phyloP scores from a whole-genome alignment of 1,139 yeast genomes.

The Pichiaceae sp. region DNA sequence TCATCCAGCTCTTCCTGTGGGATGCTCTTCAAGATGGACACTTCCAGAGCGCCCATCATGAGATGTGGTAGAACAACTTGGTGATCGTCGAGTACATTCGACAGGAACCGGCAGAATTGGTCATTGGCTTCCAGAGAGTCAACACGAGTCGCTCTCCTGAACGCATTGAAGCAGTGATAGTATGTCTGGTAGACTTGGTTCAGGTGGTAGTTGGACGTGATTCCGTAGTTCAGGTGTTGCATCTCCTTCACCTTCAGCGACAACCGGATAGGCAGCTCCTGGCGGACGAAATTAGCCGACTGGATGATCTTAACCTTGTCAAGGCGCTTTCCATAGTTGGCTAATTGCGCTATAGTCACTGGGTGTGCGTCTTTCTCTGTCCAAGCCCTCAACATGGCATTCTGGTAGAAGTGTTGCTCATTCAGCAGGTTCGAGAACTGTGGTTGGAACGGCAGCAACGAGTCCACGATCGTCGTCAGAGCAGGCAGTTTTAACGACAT shows the following conservation, averaged over 20 bases:
- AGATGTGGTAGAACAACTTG: constrained; percentile 74
- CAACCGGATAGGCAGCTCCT: constrained; percentile 76
- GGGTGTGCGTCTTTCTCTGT: constrained; percentile 70
- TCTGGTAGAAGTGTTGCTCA: constrained; percentile 81
- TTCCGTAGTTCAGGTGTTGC: constrained; percentile 73
- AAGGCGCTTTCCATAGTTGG: constrained; percentile 77
- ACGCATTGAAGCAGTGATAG: constrained; percentile 77
- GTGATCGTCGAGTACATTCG: constrained; percentile 66
- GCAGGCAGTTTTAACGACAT: constrained; percentile 6
- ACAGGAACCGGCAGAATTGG: constrained; percentile 55
- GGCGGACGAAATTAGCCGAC: constrained; percentile 81
- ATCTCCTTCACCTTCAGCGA: constrained; percentile 74
- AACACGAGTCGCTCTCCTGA: constrained; percentile 65
- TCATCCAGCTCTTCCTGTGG: constrained; percentile 59
- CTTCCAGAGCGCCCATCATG: constrained; percentile 89
- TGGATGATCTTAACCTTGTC: constrained; percentile 72
- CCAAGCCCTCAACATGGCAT: constrained; percentile 64
- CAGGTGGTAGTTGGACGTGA: constrained; percentile 77
- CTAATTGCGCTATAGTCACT: constrained; percentile 77
- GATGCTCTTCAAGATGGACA: constrained; percentile 54
- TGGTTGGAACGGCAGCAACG: constrained; percentile 16
- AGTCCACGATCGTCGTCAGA: constrained; percentile 11
- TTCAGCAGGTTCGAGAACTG: constrained; percentile 26
- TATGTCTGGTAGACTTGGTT: constrained; percentile 85
- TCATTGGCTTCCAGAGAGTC: constrained; percentile 66